Conservation (phyloP, 148 eudicot species). For the Nepenthes mirabilis region DNA sequence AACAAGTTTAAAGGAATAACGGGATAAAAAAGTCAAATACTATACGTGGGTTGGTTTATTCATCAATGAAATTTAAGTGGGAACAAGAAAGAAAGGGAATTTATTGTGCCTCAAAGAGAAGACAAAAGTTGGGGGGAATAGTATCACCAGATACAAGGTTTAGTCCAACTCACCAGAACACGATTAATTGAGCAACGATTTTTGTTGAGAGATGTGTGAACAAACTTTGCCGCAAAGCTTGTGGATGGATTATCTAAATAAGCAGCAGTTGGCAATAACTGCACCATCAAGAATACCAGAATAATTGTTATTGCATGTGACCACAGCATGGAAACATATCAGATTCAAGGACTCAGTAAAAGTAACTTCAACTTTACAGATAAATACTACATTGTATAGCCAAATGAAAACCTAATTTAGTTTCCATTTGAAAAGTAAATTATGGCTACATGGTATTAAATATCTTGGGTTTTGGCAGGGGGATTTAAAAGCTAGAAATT, state of each 20-base stretch:
- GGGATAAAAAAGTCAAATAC: too few species aligned
- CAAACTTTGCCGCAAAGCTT: conserved; percentile 90
- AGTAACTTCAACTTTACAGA: neutral
- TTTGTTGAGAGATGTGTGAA: conserved; percentile 90
- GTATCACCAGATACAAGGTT: neutral
- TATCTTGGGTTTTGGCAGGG: too few species aligned
- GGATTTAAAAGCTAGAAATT: too few species aligned
- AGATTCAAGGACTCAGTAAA: neutral
- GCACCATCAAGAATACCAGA: conserved; percentile 24
- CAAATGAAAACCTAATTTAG: neutral
- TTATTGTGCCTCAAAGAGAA: too few species aligned
- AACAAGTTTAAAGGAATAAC: too few species aligned
- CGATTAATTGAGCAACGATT: conserved; percentile 90
- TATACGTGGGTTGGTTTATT: too few species aligned
- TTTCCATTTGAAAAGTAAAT: neutral
- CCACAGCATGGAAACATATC: neutral
- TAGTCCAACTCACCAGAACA: conserved; percentile 60
- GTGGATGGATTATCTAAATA: conserved; percentile 94
- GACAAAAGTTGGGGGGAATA: too few species aligned
- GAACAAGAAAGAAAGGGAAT: too few species aligned
- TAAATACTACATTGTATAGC: neutral
- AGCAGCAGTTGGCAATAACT: conserved; percentile 89
- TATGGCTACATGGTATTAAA: neutral
- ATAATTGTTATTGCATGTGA: neutral
- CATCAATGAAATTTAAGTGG: too few species aligned